Percentiles rank a stretch among this genome's conserved stretches.
Conservation (phyloP, 371 early-diverging fungal species). For the Circinella umbellata region DNA sequence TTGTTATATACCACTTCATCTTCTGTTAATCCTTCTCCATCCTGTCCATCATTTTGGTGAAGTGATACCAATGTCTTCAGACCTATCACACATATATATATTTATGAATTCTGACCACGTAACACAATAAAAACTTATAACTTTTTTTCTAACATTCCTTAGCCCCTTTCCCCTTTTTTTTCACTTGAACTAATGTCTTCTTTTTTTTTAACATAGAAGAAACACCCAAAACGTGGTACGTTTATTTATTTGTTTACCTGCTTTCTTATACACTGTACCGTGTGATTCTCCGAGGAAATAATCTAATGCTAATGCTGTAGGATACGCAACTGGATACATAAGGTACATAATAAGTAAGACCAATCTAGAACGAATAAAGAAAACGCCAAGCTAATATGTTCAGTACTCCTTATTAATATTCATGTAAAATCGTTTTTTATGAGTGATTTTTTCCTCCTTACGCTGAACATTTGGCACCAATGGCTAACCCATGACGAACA, state of each 20-base stretch:
- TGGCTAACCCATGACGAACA: conserved; percentile 76
- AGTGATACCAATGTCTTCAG: conserved; percentile 91
- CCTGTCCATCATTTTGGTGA: conserved; percentile 67
- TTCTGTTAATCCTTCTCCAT: conserved; percentile 81
- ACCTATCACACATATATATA: conserved; percentile 42
- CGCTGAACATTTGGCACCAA: conserved; percentile 79
- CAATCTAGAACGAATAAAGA: conserved; percentile 17
- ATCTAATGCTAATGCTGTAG: conserved; percentile 81
- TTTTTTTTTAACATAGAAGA: too few species aligned
- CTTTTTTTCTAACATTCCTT: too few species aligned
- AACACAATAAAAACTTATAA: too few species aligned
- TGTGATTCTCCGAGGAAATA: conserved; percentile 82
- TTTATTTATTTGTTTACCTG: conserved; percentile 44
- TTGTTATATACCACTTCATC: conserved; percentile 66
- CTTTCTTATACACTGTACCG: conserved; percentile 81
- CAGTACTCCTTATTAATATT: neutral
- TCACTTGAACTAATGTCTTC: too few species aligned
- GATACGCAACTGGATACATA: conserved; percentile 80
- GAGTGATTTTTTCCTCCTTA: conserved; percentile 15
- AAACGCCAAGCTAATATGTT: neutral
- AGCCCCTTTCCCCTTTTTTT: too few species aligned
- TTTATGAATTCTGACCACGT: neutral
- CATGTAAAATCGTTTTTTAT: too few species aligned
- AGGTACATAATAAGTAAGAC: conserved; percentile 30
- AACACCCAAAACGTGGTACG: too few species aligned